A percentile compares a stretch with the other conserved stretches of the same genome.
phyloP scores from a whole-genome alignment of 1,139 yeast species.

The Tardiomyces depauwii region DNA sequence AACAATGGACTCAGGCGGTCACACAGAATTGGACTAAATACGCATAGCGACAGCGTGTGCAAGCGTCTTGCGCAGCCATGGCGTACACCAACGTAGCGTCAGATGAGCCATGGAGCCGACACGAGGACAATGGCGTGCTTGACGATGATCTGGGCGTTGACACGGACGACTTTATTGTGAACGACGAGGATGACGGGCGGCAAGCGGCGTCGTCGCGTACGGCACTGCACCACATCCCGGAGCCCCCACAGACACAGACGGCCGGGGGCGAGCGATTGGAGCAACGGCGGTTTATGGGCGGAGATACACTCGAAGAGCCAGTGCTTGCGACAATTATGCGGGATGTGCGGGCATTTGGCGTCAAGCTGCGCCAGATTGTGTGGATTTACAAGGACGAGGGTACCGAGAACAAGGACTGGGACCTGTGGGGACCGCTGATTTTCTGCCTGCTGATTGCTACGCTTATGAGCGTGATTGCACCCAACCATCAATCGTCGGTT shows the following conservation, averaged over 20 bases:
- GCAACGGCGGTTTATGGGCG: conserved; percentile 70
- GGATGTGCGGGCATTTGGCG: conserved; percentile 56
- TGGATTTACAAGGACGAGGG: conserved; percentile 30
- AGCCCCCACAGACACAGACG: conserved; percentile 8
- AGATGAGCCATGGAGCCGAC: not conserved
- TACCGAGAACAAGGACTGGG: conserved; percentile 48
- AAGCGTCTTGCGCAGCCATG: not conserved
- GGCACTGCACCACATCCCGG: conserved; percentile 2
- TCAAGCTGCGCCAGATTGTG: conserved; percentile 51
- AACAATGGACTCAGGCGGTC: not conserved
- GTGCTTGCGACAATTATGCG: conserved; percentile 57
- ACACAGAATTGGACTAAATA: not conserved
- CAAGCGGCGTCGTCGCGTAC: not conserved
- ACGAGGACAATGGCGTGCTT: not conserved
- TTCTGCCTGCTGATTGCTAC: conserved; percentile 58
- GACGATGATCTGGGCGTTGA: conserved; percentile 12
- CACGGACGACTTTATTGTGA: conserved; percentile 11
- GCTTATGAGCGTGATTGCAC: conserved; percentile 32
- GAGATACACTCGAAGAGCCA: conserved; percentile 80
- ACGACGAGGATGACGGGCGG: conserved; percentile 6
- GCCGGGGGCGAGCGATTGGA: conserved; percentile 41
- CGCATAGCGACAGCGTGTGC: not conserved
- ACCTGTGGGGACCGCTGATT: conserved; percentile 80
- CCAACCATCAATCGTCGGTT: conserved; percentile 29
- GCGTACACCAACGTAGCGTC: not conserved